phyloP scores from a whole-genome alignment of 768 basidiomycete species.

The Russula vinacea region DNA sequence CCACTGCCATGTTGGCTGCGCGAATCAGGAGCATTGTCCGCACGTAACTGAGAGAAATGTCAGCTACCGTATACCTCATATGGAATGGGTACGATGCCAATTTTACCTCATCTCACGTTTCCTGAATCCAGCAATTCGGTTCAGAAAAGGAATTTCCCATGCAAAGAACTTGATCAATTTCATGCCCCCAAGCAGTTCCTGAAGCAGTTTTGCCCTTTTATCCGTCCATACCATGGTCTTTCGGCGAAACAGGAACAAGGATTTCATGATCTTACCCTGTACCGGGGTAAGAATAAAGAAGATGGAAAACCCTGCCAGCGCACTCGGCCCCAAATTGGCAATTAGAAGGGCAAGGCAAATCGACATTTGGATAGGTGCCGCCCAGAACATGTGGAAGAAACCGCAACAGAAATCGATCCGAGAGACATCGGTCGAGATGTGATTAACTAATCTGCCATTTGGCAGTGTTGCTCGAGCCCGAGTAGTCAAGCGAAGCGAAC shows the following conservation, averaged over 20 bases:
- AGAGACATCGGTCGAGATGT: constrained; percentile 89
- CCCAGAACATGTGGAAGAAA: constrained; percentile 80
- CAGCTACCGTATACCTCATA: not conserved
- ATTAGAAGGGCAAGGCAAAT: constrained; percentile 76
- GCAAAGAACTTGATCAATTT: constrained; percentile 91
- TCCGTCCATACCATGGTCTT: constrained; percentile 89
- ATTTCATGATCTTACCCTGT: constrained; percentile 72
- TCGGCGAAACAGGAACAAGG: constrained; percentile 61
- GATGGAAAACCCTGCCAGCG: constrained; percentile 54
- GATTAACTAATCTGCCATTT: constrained; percentile 88
- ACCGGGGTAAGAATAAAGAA: constrained; percentile 70
- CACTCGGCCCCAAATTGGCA: constrained; percentile 62
- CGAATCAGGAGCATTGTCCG: constrained; percentile 65
- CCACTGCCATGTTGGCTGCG: constrained; percentile 63
- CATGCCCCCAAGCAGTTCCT: constrained; percentile 87
- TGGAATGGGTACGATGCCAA: not conserved
- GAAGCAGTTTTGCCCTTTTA: constrained; percentile 81
- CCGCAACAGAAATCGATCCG: constrained; percentile 85
- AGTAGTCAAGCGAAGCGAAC: constrained; percentile 70
- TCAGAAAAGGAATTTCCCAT: constrained; percentile 81
- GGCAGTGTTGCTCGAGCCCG: constrained; percentile 76
- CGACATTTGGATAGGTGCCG: constrained; percentile 70
- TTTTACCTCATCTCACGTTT: constrained; percentile 59
- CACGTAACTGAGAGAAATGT: constrained; percentile 47
- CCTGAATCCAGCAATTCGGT: constrained; percentile 67